Evolutionary conservation across 2,329 filamentous ascomycete genomes (phyloP).

Genomic region (Fusarium brachygibbosum): DNA sequence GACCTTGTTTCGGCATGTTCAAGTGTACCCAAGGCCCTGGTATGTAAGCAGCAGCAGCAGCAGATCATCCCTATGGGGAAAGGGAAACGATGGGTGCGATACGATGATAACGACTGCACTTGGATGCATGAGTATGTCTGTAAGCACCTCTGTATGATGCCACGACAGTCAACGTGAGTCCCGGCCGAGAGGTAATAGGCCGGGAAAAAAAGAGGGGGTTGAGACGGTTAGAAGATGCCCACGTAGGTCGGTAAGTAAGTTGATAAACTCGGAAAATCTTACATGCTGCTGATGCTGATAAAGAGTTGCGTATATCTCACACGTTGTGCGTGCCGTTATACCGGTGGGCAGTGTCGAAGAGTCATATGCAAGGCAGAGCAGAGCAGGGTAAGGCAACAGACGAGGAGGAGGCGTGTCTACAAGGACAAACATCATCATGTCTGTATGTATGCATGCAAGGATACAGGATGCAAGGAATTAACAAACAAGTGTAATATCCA

Average conservation of each 20-base stretch:
- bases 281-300: conserved; percentile 22
- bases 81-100: conserved; percentile 23
- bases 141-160: conserved; percentile 27
- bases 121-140: conserved; percentile 33
- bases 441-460: conserved; percentile 19
- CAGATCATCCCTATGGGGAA: conserved; percentile 39
- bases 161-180: conserved; percentile 24
- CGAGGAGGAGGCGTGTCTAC: conserved; percentile 33
- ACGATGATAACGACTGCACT: conserved; percentile 18
- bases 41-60: conserved; percentile 12
- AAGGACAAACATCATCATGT: conserved; percentile 15
- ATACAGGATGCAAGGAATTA: conserved; percentile 27
- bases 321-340: conserved; percentile 39
- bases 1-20: conserved; percentile 27
- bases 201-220: conserved; percentile 13
- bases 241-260: conserved; percentile 13
- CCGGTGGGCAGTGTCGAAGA: conserved; percentile 29
- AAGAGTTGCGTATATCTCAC: conserved; percentile 34
- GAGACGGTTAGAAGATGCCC: conserved; percentile 31
- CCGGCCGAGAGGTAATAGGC: conserved; percentile 31
- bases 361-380: conserved; percentile 12
- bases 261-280: conserved; percentile 33
- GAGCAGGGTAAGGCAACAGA: conserved; percentile 2
- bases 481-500: conserved; percentile 32
- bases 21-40: conserved; percentile 9